phyloP scores from a whole-genome alignment of 2,329 filamentous ascomycete genomes.

The Colletotrichum destructivum region DNA sequence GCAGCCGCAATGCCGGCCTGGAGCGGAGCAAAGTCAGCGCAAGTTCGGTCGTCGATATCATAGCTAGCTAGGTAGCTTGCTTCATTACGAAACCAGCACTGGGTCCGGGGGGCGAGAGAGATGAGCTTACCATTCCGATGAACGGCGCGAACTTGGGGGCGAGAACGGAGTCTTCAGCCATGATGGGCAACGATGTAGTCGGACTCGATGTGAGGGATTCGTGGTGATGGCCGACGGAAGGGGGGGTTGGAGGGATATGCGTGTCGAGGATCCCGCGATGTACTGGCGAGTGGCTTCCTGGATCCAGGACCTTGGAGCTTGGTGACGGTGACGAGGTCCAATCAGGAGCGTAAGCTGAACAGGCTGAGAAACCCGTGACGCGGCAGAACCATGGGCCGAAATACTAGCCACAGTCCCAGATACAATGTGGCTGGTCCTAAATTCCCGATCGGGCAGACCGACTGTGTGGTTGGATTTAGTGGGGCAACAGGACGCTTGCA shows the following conservation, averaged over 20 bases:
- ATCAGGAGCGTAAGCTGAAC: conserved; percentile 36
- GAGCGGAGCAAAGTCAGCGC: conserved; percentile 46
- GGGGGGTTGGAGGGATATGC: conserved; percentile 34
- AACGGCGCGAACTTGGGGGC: conserved; percentile 89
- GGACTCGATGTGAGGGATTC: conserved; percentile 39
- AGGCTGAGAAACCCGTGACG: conserved; percentile 41
- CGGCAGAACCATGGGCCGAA: conserved; percentile 37
- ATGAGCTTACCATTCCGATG: conserved; percentile 84
- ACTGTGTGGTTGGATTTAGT: background rate
- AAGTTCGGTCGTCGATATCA: conserved; percentile 24
- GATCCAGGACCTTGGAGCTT: conserved; percentile 43
- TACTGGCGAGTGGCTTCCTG: conserved; percentile 38
- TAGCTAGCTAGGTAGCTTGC: conserved; percentile 26
- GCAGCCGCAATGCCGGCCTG: conserved; percentile 84
- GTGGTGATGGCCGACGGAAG: conserved; percentile 44
- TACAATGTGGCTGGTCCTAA: conserved; percentile 15
- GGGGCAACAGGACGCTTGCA: background rate
- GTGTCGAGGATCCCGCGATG: conserved; percentile 40
- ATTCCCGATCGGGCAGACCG: background rate
- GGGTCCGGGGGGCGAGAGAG: conserved; percentile 22
- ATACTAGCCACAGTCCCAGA: background rate
- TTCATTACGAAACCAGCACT: conserved; percentile 14
- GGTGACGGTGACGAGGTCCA: conserved; percentile 41
- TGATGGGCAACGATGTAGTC: conserved; percentile 50
- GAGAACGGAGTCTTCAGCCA: conserved; percentile 71